These are phyloP conservation scores for Botryosphaeria dothidea DNA, from an alignment of 2,329 filamentous ascomycete genomes.

Conservation along the genomic window DNA sequence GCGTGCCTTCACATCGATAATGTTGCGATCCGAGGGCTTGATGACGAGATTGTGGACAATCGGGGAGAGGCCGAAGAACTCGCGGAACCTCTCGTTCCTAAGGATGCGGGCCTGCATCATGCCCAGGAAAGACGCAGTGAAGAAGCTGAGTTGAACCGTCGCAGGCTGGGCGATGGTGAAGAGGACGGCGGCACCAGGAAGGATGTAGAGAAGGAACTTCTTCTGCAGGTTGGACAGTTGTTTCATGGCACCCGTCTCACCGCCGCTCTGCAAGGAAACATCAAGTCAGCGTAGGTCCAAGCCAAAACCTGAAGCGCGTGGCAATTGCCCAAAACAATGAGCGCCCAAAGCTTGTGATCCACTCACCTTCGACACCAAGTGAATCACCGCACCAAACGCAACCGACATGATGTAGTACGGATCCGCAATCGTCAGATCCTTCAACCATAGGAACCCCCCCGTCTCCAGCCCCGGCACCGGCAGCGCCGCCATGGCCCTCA, in stretches of 20 bases:
- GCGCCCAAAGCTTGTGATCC: not conserved
- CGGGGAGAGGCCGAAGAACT: conserved; percentile 40
- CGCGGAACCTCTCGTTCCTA: conserved; percentile 37
- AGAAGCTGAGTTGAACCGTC: conserved; percentile 65
- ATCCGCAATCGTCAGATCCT: conserved; percentile 73
- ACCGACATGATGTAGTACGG: conserved; percentile 76
- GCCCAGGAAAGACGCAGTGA: conserved; percentile 44
- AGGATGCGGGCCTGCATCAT: conserved; percentile 42
- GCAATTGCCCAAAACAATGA: not conserved
- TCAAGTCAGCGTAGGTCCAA: not conserved
- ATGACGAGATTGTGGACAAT: conserved; percentile 16
- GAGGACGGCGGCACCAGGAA: conserved; percentile 56
- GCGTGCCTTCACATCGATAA: not conserved
- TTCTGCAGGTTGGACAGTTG: conserved; percentile 34
- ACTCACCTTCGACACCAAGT: conserved; percentile 60
- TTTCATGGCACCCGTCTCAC: conserved; percentile 47
- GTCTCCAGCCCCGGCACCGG: conserved; percentile 77
- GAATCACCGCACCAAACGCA: conserved; percentile 58
- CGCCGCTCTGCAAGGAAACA: conserved; percentile 42
- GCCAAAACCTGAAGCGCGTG: no score
- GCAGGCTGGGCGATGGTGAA: conserved; percentile 59
- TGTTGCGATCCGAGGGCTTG: not conserved
- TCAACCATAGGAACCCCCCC: conserved; percentile 76
- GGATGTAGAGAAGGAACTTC: conserved; percentile 45
- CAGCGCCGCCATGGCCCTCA: conserved; percentile 71